Base-by-base conservation (phyloP, 2,329 filamentous ascomycete genomes). In the Alternaria solani region DNA sequence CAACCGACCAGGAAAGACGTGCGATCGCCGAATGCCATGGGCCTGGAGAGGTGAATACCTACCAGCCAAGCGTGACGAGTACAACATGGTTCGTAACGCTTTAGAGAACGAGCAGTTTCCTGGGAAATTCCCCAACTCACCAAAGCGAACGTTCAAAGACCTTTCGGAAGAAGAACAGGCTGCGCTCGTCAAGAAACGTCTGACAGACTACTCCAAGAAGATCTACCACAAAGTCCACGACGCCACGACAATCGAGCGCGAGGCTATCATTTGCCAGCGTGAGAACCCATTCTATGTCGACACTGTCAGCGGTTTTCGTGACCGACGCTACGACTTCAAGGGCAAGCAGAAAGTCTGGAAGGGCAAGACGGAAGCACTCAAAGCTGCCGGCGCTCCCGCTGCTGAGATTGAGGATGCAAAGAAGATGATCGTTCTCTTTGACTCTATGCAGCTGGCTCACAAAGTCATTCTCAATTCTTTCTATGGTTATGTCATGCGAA, bases 181-280 rank as follows among this genome's bases (percentile, higher is more conserved):
- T 0, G 81, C 74, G 1, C 83, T 95, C 36, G 85, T 96, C 51
- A 91, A 93, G 68, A 99, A 98, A 75, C 89, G 95, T 34, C 82
- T 99, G 48, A 93, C 94, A 66, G 86, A 93, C 34, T 99, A 96
- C 81, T 96, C 93, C 73, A 96, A 98, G 78, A 99, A 99, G 81
- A 96, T 99, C 65, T 99, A 99, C 76, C 95, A 99, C 85, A 99
- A 98, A 79, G 98, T 99, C 61, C 94, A 96, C 78, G 95, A 98
- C 63, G 91, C 92, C 12, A 96, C 90, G 51, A 98, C 92, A 0
- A 95, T 96, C 59, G 90, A 95, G 63, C 89, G 94, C 55, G 95
- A 99, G 78, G 95, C 96, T 11, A 97, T 99, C 75, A 98, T 99
- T 72, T 99, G 95, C 74, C 95, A 99, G 75, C 88, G 95, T 65